Evolutionary conservation across 805 yeast genomes (phyloP).

Genomic region (Yamadazyma laniorum): DNA sequence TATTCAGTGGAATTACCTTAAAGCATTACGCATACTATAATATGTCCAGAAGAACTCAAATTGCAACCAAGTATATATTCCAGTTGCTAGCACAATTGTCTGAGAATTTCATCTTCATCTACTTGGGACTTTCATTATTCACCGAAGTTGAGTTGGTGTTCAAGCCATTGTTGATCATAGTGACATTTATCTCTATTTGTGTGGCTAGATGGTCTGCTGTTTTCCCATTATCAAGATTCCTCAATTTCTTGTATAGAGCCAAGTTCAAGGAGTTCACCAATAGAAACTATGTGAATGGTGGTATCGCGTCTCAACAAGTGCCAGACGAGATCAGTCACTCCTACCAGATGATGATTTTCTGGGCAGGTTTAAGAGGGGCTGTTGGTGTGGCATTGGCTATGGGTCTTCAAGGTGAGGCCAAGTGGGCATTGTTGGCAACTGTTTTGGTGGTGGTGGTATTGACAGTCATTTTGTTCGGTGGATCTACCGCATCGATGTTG

Average conservation of each 20-base stretch:
- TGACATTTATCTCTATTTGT: constrained; percentile 87
- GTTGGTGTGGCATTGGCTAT: constrained; percentile 99
- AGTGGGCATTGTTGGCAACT: constrained; percentile 85
- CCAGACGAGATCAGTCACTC: constrained; percentile 92
- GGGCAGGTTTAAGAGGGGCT: constrained; percentile 99
- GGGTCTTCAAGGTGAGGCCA: constrained; percentile 94
- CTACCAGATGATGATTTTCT: constrained; percentile 97
- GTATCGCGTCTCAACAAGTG: constrained; percentile 38
- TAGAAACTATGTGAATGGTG: constrained; percentile 33
- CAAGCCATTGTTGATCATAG: constrained; percentile 88
- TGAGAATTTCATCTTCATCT: constrained; percentile 95
- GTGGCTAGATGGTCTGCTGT: constrained; percentile 97
- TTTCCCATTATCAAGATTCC: constrained; percentile 82
- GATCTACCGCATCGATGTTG: constrained; percentile 97
- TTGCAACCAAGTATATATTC: constrained; percentile 92
- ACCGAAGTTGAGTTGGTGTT: constrained; percentile 95
- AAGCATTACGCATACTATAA: constrained; percentile 96
- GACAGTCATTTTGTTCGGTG: constrained; percentile 95
- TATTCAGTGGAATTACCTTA: constrained; percentile 94
- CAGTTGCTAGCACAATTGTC: constrained; percentile 92
- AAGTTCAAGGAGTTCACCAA: constrained; percentile 45
- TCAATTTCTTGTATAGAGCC: constrained; percentile 74
- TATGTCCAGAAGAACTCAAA: constrained; percentile 96
- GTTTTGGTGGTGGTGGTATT: constrained; percentile 94
- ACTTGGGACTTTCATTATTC: constrained; percentile 88